Conservation (phyloP, 306 rosid genomes). For the Lathyrus sativus region DNA sequence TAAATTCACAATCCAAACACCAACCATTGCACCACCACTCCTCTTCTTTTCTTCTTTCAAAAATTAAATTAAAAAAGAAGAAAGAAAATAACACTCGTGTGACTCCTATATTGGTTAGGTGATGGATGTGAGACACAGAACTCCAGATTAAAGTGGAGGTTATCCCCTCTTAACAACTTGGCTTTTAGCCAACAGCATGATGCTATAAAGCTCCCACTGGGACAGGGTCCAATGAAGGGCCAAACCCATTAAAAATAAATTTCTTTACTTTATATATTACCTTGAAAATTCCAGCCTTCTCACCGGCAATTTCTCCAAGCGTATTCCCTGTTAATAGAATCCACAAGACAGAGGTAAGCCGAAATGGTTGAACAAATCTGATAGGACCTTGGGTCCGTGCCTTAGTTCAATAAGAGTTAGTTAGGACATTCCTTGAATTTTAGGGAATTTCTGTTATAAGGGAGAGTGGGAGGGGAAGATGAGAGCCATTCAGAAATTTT, state of each 20-base stretch:
- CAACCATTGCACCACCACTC: neutral
- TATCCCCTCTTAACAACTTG: slow-evolving; percentile 11
- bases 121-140: slow-evolving; percentile 4
- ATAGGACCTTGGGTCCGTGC: too few species aligned
- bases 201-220: neutral
- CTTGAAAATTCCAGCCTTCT: slow-evolving; percentile 98
- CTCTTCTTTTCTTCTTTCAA: neutral
- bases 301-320: slow-evolving; percentile 88
- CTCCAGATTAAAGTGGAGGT: slow-evolving; percentile 12
- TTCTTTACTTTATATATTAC: slow-evolving; percentile 47
- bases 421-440: too few species aligned
- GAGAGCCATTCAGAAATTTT: too few species aligned
- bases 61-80: neutral
- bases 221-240: neutral
- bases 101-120: slow-evolving; percentile 7
- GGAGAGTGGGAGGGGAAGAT: too few species aligned
- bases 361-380: slow-evolving; percentile 29
- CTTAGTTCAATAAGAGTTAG: too few species aligned
- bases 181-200: neutral
- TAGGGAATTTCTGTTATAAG: too few species aligned
- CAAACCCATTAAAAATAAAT: neutral
- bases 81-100: slow-evolving; percentile 9
- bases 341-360: slow-evolving; percentile 37
- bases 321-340: slow-evolving; percentile 64
- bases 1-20: neutral